Evolutionary conservation across 495 filamentous ascomycete genomes (phyloP).

Genomic region (Xylaria sp.): DNA sequence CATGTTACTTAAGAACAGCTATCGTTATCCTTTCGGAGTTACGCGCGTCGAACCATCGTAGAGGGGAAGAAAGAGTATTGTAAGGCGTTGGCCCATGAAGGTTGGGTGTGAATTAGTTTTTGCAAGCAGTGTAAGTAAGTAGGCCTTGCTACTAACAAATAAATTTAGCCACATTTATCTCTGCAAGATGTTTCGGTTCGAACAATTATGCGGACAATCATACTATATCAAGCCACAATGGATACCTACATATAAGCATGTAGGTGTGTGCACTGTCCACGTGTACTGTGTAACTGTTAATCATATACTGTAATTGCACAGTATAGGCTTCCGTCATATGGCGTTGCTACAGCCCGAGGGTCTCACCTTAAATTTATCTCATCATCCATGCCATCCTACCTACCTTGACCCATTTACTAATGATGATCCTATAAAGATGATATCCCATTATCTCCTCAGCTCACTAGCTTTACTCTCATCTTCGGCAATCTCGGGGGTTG

Average conservation of each 20-base stretch:
- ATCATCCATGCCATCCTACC: background rate
- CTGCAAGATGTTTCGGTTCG: background rate
- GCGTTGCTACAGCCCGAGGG: background rate
- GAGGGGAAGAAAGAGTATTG: background rate
- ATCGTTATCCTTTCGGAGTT: no score
- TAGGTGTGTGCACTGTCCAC: background rate
- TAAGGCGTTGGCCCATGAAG: background rate
- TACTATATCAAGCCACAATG: no score
- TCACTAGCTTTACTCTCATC: background rate
- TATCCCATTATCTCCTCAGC: background rate
- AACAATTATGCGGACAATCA: no score
- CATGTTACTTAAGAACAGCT: no score
- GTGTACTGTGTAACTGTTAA: background rate
- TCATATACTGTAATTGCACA: background rate
- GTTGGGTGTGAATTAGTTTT: background rate
- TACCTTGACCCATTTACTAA: background rate
- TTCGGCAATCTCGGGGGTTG: constrained; percentile 16
- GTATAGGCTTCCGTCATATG: background rate
- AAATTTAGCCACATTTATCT: background rate
- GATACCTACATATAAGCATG: no score
- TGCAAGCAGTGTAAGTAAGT: background rate
- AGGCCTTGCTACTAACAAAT: background rate
- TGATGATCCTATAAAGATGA: constrained; percentile 14
- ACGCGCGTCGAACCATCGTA: no score
- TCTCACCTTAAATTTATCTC: background rate